Base-by-base conservation (phyloP, 805 yeast genomes). In the Saitoella complicata region DNA sequence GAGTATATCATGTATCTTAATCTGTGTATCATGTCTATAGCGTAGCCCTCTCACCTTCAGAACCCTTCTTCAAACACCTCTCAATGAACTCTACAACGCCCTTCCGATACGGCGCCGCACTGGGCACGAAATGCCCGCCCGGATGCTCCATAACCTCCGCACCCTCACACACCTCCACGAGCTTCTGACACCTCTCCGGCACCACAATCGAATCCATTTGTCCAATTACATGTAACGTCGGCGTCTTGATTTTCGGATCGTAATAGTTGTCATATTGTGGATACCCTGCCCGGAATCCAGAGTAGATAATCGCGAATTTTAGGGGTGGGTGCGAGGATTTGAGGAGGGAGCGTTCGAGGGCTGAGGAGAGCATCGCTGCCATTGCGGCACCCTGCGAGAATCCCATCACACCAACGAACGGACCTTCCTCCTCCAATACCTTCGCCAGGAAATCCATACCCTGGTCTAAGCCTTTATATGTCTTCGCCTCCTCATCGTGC, bases 51-150 rank as follows among this genome's bases (percentile, higher is more conserved):
- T 29, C 30, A 5, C 11, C 13, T 40, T 21, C 32, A 10, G 30
- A 29, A 2, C 1, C 11, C 32, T 37, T 12, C 11, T 29, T 33
- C 34, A 21, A 21, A 4, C 21, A 21, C 4, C 21, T 36, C 35
- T 38, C 37, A 5, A 60, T 45, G 54, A 64, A 65, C 6, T 52
- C 51, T 3, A 53, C 51, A 6, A 64, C 62, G 3, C 55, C 49
- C 7, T 50, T 53, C 9, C 64, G 53, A 42, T 67, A 60, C 45
- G 70, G 73, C 60, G 81, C 82, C 42, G 86, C 79, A 62, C 84
- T 85, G 31, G 97, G 98, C 40, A 88, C 95, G 64, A 81, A 86
- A 58, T 88, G 98, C 1, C 97, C 96, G 49, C 98, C 97, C 7
- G 96, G 96, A 56, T 88, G 98, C 47, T 80, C 64, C 9, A 65